A percentile compares a stretch with the other conserved stretches of the same genome.
These are phyloP conservation scores for Pleurotus citrinopileatus DNA, from an alignment of 768 basidiomycete species.

Conservation along the genomic window DNA sequence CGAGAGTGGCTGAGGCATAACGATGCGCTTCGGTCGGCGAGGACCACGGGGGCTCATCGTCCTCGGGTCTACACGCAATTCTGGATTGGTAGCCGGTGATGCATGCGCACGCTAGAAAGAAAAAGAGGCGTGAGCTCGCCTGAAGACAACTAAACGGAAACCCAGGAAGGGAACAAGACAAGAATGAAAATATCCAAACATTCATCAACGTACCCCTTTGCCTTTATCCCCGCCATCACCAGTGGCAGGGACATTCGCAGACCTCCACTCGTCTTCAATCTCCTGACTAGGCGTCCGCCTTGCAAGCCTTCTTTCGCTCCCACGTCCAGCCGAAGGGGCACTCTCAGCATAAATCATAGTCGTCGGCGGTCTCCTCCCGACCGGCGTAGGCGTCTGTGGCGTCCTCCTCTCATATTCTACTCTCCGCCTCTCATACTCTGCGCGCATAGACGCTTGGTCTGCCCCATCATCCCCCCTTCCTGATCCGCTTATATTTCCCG, in stretches of 20 bases:
- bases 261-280: slow-evolving; percentile 6
- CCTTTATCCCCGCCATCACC: background rate
- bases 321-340: background rate
- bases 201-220: slow-evolving; percentile 1
- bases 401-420: background rate
- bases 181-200: background rate
- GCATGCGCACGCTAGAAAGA: background rate
- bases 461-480: background rate
- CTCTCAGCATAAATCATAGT: background rate
- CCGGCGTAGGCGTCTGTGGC: slow-evolving; percentile 4
- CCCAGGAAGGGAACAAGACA: background rate
- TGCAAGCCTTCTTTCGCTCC: background rate
- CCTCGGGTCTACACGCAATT: background rate
- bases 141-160: background rate
- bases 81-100: background rate
- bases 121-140: background rate
- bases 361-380: background rate
- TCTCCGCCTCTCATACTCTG: background rate
- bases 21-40: background rate
- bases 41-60: slow-evolving; percentile 5
- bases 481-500: background rate
- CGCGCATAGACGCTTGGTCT: background rate
- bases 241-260: background rate
- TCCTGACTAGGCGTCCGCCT: slow-evolving; percentile 1
- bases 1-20: slow-evolving; percentile 4